Conservation (phyloP, 176 grass and related monocot genomes). For the Triticum dicoccoides region DNA sequence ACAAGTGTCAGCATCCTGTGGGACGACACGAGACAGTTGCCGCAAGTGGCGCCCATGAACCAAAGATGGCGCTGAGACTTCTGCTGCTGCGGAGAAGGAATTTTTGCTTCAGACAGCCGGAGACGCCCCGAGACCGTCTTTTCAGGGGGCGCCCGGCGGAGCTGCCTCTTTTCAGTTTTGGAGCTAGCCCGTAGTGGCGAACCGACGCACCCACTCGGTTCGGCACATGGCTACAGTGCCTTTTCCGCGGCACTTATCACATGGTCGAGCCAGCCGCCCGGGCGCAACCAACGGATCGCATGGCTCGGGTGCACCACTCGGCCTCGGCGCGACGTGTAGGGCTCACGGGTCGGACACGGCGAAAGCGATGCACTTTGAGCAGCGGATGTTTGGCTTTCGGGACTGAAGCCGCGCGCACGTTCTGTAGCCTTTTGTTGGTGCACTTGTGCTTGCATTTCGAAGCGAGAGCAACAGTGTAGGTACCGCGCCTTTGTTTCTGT, state of each 20-base stretch:
- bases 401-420: neutral
- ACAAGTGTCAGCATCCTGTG: neutral
- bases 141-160: no score
- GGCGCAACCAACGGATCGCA: neutral
- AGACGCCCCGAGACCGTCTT: neutral
- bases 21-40: neutral
- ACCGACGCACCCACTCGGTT: slow-evolving; percentile 3
- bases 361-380: neutral
- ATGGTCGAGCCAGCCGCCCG: neutral
- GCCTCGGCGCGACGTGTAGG: neutral
- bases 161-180: neutral
- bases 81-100: neutral
- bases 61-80: neutral
- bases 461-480: neutral
- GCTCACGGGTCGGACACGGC: neutral
- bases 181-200: slow-evolving; percentile 10
- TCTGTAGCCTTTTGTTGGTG: neutral
- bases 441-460: neutral
- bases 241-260: slow-evolving; percentile 38
- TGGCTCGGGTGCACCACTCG: neutral
- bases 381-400: neutral
- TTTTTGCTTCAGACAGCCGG: neutral
- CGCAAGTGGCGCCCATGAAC: no score
- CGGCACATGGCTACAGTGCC: slow-evolving; percentile 20
- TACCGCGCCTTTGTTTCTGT: slow-evolving; percentile 12